Evolutionary conservation across 2,329 filamentous ascomycete genomes (phyloP), one percentile per base, ranked within the genome.

Genomic region (Diaporthe destruens): DNA sequence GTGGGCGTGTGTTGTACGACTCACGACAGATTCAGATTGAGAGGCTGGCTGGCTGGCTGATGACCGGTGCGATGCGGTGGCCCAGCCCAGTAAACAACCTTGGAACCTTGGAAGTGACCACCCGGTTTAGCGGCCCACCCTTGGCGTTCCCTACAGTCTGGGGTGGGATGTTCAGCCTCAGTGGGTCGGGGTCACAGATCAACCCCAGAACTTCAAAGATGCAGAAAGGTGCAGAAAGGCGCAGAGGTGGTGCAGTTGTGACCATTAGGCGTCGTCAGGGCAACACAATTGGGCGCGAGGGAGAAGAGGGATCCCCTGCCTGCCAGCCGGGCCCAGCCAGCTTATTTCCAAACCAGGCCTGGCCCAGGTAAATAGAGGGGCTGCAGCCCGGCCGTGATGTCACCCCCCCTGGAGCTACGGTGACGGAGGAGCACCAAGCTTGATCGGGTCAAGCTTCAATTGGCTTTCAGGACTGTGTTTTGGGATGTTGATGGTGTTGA

Each of bases 121-220:
- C 57, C 57, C 25, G 57, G 39, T 63, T 39, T 63, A 42, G 57
- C 39, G 57, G 9, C 57, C 57, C 57, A 42, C 57, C 9, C 18
- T 32, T 47, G 34, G n/a, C n/a, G 34, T 20, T 49, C 51, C 44
- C 61, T 23, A 3, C 16, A 53, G 68, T 70, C 55, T 56, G 55
- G 68, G 68, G 68, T 70, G 54, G 54, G 55, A 16, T 61, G 55
- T 70, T 70, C 68, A 70, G 68, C 68, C 68, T 70, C 68, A 70
- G 68, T 70, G 68, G 68, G 49, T 57, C 53, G n/a, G 42, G 44
- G 61, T 53, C 61, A 53, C 61, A 66, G 61, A 66, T 66, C 61
- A 66, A 66, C 61, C 61, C 61, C 61, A 53, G 61, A 66, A 66
- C 29, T 39, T 39, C n/a, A 16, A 44, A 29, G 29, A 5, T 29